These are phyloP conservation scores for Colletotrichum limetticola DNA, from an alignment of 2,329 filamentous ascomycete species.

Conservation along the genomic window DNA sequence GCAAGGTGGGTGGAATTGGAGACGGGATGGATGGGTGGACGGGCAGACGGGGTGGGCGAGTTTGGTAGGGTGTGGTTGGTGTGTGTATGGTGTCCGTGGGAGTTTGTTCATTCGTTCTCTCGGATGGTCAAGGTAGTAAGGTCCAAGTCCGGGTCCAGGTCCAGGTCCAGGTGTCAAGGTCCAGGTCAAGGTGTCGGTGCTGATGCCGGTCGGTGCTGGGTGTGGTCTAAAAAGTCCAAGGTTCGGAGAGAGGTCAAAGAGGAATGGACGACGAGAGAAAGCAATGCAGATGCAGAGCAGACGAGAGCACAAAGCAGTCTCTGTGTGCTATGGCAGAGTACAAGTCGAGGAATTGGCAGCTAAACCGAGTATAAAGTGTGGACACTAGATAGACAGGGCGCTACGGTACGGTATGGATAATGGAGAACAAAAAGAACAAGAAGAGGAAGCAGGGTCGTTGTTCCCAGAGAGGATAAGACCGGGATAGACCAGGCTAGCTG, in stretches of 20 bases:
- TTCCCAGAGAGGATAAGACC: constrained; percentile 10
- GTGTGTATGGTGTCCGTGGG: neutral
- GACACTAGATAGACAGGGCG: neutral
- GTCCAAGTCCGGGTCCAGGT: constrained; percentile 16
- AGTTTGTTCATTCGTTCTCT: constrained; percentile 15
- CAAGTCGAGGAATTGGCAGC: neutral
- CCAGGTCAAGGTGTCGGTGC: neutral
- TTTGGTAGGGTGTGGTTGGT: neutral
- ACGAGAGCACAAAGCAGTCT: neutral
- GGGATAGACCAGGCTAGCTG: constrained; percentile 3
- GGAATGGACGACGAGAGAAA: neutral
- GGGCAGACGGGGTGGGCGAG: neutral
- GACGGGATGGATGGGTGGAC: constrained; percentile 13
- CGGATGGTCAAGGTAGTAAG: constrained; percentile 1
- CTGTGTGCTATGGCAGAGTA: neutral
- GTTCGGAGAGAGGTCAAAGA: neutral
- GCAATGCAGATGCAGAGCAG: constrained; percentile 1
- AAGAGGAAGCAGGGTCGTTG: constrained; percentile 2
- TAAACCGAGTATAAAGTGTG: neutral
- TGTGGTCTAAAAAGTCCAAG: neutral
- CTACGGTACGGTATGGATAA: neutral
- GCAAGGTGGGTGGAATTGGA: constrained; percentile 17
- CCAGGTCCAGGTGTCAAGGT: neutral
- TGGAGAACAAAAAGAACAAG: neutral
- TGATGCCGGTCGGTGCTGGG: constrained; percentile 4